Percentiles rank a stretch among this genome's conserved stretches.
Evolutionary conservation across 148 eudicot species (phyloP).

Genomic region (Suaeda aralocaspica): DNA sequence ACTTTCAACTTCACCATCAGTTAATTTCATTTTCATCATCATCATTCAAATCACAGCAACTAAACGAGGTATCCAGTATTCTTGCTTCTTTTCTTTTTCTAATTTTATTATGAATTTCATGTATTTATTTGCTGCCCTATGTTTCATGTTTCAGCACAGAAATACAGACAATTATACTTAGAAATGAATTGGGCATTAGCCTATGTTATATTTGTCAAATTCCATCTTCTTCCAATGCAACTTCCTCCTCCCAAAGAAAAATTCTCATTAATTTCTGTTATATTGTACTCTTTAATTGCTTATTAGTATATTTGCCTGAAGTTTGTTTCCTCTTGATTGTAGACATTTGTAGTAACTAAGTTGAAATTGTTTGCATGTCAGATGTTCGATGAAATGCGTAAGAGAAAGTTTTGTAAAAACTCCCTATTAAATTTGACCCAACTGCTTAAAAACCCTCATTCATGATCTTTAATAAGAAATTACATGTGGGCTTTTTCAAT

Average conservation of each 20-base stretch:
- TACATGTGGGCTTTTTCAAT: not conserved
- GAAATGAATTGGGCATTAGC: no score
- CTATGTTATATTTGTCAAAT: not conserved
- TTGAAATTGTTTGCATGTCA: constrained; percentile 11
- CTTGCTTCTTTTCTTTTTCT: no score
- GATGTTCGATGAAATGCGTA: constrained; percentile 29
- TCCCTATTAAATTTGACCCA: not conserved
- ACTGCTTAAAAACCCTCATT: not conserved
- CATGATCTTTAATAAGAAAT: not conserved
- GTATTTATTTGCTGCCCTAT: no score
- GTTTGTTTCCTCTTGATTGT: not conserved
- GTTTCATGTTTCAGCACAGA: no score
- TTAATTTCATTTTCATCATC: no score
- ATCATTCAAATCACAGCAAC: no score
- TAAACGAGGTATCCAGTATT: no score
- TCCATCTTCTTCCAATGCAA: not conserved
- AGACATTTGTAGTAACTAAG: not conserved
- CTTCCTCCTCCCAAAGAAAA: not conserved
- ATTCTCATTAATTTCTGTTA: not conserved
- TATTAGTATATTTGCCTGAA: not conserved
- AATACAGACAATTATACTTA: no score
- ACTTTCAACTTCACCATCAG: no score
- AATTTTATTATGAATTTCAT: no score
- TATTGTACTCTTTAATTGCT: not conserved
- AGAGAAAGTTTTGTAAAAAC: constrained; percentile 1